Evolutionary conservation across 345 rosid genomes (phyloP), one percentile per base, ranked within the genome.

Genomic region (Salix koriyanagi): DNA sequence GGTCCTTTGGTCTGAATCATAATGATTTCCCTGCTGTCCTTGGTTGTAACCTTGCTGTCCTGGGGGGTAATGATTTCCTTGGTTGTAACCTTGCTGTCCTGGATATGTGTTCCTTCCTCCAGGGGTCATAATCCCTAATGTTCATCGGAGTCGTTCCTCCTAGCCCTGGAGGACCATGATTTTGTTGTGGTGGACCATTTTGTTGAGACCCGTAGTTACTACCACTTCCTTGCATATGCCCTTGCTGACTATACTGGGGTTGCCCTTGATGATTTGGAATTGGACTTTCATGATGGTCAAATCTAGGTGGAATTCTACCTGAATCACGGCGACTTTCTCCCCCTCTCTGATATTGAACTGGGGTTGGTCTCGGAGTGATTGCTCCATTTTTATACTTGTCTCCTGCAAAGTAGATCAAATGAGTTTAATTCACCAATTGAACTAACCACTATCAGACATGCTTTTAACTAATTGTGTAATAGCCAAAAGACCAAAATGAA

Each of bases 311-410:
- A 65, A 66, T 84, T 73, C 87, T 82, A 52, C 61, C 82, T 32
- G 82, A 73, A 15, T 90, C 90, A 69, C 88, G 89, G 73, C 64
- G 37, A 83, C 89, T 86, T 4, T 84, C 79, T n/a, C 87, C 79
- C 68, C 75, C 74, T 74, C 52, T 69, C 25, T 90, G 97, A 41
- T 9, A 10, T 41, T 41, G 44, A 72, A 89, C 46, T 18, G 96
- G 99, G 15, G 94, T 96, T 15, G 98, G 97, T 79, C 96, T 88
- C 19, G 77, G 94, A 28, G 92, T 93, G 42, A 93, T 93, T 28
- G 86, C 85, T 48, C 99, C 99, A 72, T 93, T 89, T 75, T 90
- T 94, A 34, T 93, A 93, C 75, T 93, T 93, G 82, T 93, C 99
- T 30, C 98, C 96, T 96, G 89, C 48, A 30, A 74, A 65, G 65